A percentile compares a stretch with the other conserved stretches of the same genome.
phyloP scores from a whole-genome alignment of 768 basidiomycete genomes.

The Coprinopsis marcescibilis region DNA sequence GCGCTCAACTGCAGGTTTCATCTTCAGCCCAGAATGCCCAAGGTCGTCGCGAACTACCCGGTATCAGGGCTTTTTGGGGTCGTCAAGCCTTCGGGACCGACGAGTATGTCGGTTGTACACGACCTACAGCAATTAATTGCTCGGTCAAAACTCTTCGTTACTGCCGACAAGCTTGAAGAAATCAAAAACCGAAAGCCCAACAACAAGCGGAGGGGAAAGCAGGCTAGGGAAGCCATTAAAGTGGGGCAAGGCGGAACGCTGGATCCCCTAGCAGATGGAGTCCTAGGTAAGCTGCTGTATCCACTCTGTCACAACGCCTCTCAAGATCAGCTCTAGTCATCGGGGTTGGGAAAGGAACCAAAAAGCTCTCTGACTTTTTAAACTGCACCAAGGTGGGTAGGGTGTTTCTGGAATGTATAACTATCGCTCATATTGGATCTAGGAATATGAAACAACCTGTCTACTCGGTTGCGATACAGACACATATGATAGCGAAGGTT shows the following conservation, averaged over 20 bases:
- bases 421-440: background rate
- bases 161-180: slow-evolving; percentile 49
- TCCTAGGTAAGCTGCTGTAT: slow-evolving; percentile 58
- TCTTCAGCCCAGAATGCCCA: slow-evolving; percentile 71
- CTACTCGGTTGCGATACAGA: slow-evolving; percentile 94
- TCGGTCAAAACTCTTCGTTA: slow-evolving; percentile 75
- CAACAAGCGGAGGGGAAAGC: slow-evolving; percentile 38
- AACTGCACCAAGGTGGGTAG: slow-evolving; percentile 80
- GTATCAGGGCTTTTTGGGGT: slow-evolving; percentile 83
- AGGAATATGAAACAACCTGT: slow-evolving; percentile 92
- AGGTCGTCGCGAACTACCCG: slow-evolving; percentile 50
- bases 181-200: slow-evolving; percentile 40
- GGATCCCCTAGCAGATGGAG: slow-evolving; percentile 95
- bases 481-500: slow-evolving; percentile 88
- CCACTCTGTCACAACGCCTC: background rate
- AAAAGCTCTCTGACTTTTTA: slow-evolving; percentile 75
- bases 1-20: too few relatives aligned
- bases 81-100: slow-evolving; percentile 86
- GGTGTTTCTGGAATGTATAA: background rate
- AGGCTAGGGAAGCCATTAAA: slow-evolving; percentile 53
- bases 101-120: slow-evolving; percentile 88
- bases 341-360: slow-evolving; percentile 86
- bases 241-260: slow-evolving; percentile 93
- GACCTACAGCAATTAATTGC: slow-evolving; percentile 75
- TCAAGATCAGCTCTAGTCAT: slow-evolving; percentile 52